Base-by-base conservation (phyloP, 2,329 filamentous ascomycete genomes). In the Aspergillus japonicus region DNA sequence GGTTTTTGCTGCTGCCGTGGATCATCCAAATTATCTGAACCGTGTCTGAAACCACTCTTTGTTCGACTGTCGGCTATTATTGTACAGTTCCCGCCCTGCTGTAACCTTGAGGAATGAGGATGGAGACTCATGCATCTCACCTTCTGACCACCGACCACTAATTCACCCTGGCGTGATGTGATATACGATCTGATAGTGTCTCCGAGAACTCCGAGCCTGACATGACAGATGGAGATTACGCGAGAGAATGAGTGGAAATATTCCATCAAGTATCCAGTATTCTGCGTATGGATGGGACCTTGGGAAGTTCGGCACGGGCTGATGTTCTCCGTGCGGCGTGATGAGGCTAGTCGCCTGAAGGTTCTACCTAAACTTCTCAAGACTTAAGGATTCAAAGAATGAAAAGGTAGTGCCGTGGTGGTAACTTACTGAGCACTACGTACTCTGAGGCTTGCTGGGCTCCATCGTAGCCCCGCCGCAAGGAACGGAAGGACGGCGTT, bases 171-270 rank as follows among this genome's bases (percentile, higher is more conserved):
- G n/a, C 53, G 39, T 16, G 39, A 44, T 44, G 39, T 44, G 39
- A 19, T 44, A 44, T 44, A 44, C 14, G 16, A 44, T 19, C 39
- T 44, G 39, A n/a, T 19, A n/a, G 39, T 44, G 39, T 19, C 39
- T 44, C 39, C 39, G 39, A 44, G 39, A 44, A 44, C 14, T 44
- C 39, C 52, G 47, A 21, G 24, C 52, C 52, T 33, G 44, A 49
- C 47, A 57, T 61, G 48, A 53, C 56, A 57, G 60, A 57, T 53
- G 47, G 26, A 51, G 47, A 64, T 65, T 66, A 66, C 64, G 64
- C 53, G 62, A 66, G 61, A 49, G 23, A 62, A 64, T 29, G 6
- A 29, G 26, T 29, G 26, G 26, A 29, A 29, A 29, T 29, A 29
- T 7, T 29, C 26, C 26, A 29, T 29, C 26, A 29, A 3, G 7